A percentile compares a stretch with the other conserved stretches of the same genome.
Evolutionary conservation across 257 asterid species (phyloP).

Genomic region (Phtheirospermum japonicum): DNA sequence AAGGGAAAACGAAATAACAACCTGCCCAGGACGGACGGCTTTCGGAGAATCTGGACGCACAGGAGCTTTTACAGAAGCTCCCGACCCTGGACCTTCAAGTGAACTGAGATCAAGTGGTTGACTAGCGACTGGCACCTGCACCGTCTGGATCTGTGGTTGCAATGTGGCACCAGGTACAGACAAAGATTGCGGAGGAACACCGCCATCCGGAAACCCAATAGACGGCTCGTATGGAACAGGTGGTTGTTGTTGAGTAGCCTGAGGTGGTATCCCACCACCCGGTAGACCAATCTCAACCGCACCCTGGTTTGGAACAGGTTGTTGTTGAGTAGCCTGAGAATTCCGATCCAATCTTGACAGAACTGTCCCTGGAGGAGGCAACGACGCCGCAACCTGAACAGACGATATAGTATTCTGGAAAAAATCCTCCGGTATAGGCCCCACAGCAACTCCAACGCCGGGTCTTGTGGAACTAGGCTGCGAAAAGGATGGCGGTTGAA

Average conservation of each 20-base stretch:
- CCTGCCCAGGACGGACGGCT: conserved; percentile 99
- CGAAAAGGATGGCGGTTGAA: conserved; percentile 52
- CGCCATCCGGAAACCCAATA: conserved; percentile 85
- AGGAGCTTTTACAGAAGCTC: conserved; percentile 46
- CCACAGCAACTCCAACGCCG: conserved; percentile 64
- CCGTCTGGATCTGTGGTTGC: conserved; percentile 43
- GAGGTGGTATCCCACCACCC: conserved; percentile 78
- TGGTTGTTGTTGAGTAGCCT: conserved; percentile 51
- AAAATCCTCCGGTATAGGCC: conserved; percentile 98
- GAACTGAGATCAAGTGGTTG: conserved; percentile 97
- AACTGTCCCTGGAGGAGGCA: conserved; percentile 80
- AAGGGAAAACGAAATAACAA: conserved; percentile 30
- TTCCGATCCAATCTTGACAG: conserved; percentile 70
- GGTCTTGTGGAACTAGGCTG: conserved; percentile 46
- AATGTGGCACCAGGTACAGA: conserved; percentile 44
- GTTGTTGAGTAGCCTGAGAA: conserved; percentile 47
- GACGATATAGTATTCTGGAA: conserved; percentile 94
- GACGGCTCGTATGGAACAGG: conserved; percentile 45
- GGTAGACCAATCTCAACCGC: conserved; percentile 53
- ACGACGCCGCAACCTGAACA: conserved; percentile 74
- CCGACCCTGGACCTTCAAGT: conserved; percentile 76
- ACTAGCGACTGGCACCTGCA: conserved; percentile 43
- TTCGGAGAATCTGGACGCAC: conserved; percentile 75
- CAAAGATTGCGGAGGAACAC: conserved; percentile 66
- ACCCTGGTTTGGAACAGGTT: conserved; percentile 50